Base-by-base conservation (phyloP, 2,329 filamentous ascomycete species). In the Epichloe festucae region DNA sequence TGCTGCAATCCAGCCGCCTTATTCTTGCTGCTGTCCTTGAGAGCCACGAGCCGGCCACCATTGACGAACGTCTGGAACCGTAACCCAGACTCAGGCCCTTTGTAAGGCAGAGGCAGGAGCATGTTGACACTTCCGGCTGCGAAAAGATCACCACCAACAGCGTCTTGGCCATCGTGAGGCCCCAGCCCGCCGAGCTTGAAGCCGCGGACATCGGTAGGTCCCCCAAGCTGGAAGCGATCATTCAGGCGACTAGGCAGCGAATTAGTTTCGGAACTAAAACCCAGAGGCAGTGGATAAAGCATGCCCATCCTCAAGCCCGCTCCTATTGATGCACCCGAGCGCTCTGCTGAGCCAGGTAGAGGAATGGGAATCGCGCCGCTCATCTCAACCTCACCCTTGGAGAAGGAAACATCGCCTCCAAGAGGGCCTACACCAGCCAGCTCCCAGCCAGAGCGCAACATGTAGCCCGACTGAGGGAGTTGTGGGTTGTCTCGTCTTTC, bases 171-270 rank as follows among this genome's bases (percentile, higher is more conserved):
- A 62, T 97, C 91, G 56, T 86, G 85, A 4, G 93, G 90, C 8
- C 93, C 93, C 5, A 98, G 76, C 1, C 93, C 93, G 19, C 85
- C 87, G 21, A 95, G 79, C 53, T 89, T 84, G 75, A 98, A 98
- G 2, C 93, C 93, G 51, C 93, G 87, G 14, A 98, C 87, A 63
- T 95, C 91, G 3, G 89, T 95, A 3, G 93, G 91, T 0, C 93
- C 93, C 93, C 93, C 93, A 35, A 98, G 85, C 62, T 89, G 82
- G 72, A 98, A 98, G 44, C 93, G 88, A 67, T 98, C 93, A 64
- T 94, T 96, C 62, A 97, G 78, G 34, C 88, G 82, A 58, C 87
- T 94, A 4, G 84, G 79, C 23, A 77, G 73, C 0, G 84, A 77
- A 19, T 72, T 70, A 47, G 72, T 71, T 17, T 68, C 61, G 49